Base-by-base conservation (phyloP, 1,284 basidiomycete species). In the Somion occarium region DNA sequence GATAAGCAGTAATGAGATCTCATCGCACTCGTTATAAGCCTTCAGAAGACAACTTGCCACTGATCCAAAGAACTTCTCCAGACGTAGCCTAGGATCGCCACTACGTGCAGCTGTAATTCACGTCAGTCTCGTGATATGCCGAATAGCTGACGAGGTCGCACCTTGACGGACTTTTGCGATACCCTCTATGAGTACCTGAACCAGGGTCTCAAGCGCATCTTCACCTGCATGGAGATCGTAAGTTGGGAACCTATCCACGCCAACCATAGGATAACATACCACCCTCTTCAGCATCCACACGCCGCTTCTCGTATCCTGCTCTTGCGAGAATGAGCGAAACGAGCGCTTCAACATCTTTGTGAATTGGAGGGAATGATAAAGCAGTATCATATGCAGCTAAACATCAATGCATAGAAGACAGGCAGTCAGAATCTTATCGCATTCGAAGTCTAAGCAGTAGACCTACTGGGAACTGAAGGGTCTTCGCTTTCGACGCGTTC, bases 11-110 rank as follows among this genome's bases (percentile, higher is more conserved):
- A 15, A 22, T 23, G 7, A 23, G 23, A 22, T 22, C 19, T 34
- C 34, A 37, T 37, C 34, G 11, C 11, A 37, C 11, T 37, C 34
- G 20, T 18, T 39, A 39, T 15, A 15, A 5, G 38, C 5, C 5
- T 18, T 4, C 5, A 39, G n/a, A 15, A 5, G 5, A 39, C 4
- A 19, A 74, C 86, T 57, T 63, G 93, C 93, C 52, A 91, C 72
- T 45, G 81, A 76, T 27, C 84, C 74, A 18, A 93, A 72, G 63
- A 84, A 91, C 60, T 89, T 93, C 64, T 97, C 93, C 30, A 97
- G 68, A 37, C 88, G 79, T 49, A 91, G 72, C 23, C 82, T 70
- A 2, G 78, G 65, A 60, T 85, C 83, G 4, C 81, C 81, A 4
- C 66, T 58, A 38, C 69, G 64, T 24, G 66, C 67, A 11, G 70